Base-by-base conservation (phyloP, 2,329 filamentous ascomycete species). In the Pseudohalonectria lignicola region DNA sequence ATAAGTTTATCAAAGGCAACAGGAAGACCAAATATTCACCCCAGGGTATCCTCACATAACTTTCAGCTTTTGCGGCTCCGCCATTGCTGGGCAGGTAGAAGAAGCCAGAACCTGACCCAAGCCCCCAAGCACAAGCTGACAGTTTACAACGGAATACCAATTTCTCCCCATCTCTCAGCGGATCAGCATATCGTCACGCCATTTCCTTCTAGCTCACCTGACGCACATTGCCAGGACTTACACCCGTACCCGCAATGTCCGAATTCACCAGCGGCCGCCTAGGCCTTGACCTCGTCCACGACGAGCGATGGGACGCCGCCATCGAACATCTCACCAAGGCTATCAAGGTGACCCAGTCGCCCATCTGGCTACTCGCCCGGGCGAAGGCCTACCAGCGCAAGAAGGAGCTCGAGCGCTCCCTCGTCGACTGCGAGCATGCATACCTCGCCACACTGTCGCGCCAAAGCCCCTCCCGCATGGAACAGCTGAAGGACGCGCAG, bases 291-390 rank as follows among this genome's bases (percentile, higher is more conserved):
- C 71, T 86, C 40, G 68, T 86, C 41, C 62, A 74, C 20, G 64
- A 60, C 8, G 71, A 70, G 36, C 70, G 88, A 43, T 90, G 76
- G 57, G 62, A 69, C 5, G 66, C 69, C 34, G 87, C 85, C 32
- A 74, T 94, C 47, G 56, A 64, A 26, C 71, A 79, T 49, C 81
- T 82, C 45, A 82, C 81, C 7, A 59, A 64, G 29, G 86, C 85
- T 6, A 65, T 94, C 25, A 62, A 75, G 43, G 67, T 67, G 11
- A 77, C 80, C 0, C 66, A 65, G 29, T 86, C 84, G 3, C 82
- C 86, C 1, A 62, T 73, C 35, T 95, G 92, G 74, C 81, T 90
- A 44, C 75, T 92, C 45, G 78, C 82, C 47, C 85, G 90, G 16
- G 83, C 86, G 4, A 86, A 79, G 31, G 86, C 86, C 29, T 80